phyloP scores from a whole-genome alignment of 306 rosid genomes.

The Macrotyloma uniflorum region DNA sequence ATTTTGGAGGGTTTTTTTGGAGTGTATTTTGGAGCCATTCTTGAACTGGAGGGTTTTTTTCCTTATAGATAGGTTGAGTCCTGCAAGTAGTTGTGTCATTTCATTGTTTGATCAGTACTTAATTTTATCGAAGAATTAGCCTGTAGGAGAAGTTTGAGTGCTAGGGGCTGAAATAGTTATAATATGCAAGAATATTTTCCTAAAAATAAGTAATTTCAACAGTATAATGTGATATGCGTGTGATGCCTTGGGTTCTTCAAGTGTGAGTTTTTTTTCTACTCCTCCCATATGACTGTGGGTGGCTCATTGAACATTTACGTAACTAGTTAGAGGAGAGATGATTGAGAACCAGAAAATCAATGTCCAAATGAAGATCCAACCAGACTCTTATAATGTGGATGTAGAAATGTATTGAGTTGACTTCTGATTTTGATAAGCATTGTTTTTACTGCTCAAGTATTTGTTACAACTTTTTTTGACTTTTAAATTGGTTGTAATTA shows the following conservation, averaged over 20 bases:
- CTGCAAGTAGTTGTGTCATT: not conserved
- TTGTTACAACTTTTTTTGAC: slow-evolving; percentile 20
- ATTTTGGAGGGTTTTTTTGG: no score
- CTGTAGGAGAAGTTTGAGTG: not conserved
- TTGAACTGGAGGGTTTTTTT: slow-evolving; percentile 57
- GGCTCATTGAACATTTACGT: no score
- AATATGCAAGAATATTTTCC: not conserved
- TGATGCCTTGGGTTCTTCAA: no score
- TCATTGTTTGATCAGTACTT: not conserved
- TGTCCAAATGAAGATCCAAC: no score
- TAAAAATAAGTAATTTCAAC: not conserved
- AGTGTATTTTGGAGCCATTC: slow-evolving; percentile 61
- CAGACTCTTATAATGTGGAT: no score
- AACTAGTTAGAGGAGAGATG: no score
- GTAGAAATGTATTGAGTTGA: no score
- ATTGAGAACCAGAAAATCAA: no score
- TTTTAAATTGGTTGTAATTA: slow-evolving; percentile 38
- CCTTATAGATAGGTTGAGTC: not conserved
- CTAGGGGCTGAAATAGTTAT: not conserved
- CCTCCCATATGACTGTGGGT: no score
- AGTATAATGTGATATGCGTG: not conserved
- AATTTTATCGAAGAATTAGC: not conserved
- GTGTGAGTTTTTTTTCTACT: no score
- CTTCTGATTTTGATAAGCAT: no score
- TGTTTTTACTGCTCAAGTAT: slow-evolving; percentile 16